Evolutionary conservation across 257 asterid genomes (phyloP), one percentile per base, ranked within the genome.

Genomic region (Mentha longifolia): DNA sequence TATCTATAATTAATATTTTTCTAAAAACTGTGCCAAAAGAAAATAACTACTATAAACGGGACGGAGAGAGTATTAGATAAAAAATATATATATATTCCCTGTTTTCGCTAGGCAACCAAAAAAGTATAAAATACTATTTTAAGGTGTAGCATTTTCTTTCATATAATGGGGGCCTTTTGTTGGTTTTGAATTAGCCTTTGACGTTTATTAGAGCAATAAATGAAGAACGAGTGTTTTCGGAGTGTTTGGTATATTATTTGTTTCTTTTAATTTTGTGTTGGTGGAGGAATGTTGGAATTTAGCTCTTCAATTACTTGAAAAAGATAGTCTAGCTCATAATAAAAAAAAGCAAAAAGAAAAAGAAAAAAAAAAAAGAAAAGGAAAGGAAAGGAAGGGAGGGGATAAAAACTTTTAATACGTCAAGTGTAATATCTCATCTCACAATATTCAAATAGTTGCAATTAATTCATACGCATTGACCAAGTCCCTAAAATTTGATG

Each of bases 101-200:
- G n/a, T n/a, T n/a, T n/a, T n/a, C n/a, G n/a, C n/a, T n/a, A n/a
- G n/a, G n/a, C 28, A 25, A 25, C 28, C 28, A 25, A 25, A 25
- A 25, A 2, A 25, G 1, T 7, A 51, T 25, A 17, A 51, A 16
- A 6, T 16, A 51, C 22, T 51, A 16, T 51, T 51, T 11, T 17
- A 7, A 6, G 9, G 25, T 51, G 57, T 6, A 51, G 16, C 28
- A 1, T 51, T 51, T 51, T 51, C 46, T n/a, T 31, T 37, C 47
- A 47, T 11, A 10, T 16, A 17, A 19, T 51, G 19, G 62, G 46
- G 3, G 22, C 22, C 20, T 42, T 33, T 10, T 51, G 28, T 17
- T 67, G 61, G 37, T 67, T 67, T 51, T 35, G 57, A 50, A 50
- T 31, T 61, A 33, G 15, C 55, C 49, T 50, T 17, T 67, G 49